phyloP scores from a whole-genome alignment of 2,329 filamentous ascomycete species.

The Penicillium sp. region DNA sequence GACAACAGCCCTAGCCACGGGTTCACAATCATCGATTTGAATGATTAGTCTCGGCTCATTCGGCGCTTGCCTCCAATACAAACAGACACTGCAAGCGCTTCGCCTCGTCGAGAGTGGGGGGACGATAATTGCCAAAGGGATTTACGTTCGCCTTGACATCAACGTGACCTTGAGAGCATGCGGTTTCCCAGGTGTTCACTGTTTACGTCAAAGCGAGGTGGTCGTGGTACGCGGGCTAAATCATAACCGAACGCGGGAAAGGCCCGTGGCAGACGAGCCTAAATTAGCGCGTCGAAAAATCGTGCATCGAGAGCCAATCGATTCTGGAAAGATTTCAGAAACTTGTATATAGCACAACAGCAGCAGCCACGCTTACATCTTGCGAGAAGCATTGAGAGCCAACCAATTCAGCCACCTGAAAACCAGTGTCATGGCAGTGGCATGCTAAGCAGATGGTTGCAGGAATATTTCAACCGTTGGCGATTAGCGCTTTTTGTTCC shows the following conservation, averaged over 20 bases:
- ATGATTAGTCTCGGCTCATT: neutral
- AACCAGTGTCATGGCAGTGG: constrained; percentile 22
- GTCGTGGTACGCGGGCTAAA: constrained; percentile 27
- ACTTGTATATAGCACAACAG: constrained; percentile 25
- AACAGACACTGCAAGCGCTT: constrained; percentile 5
- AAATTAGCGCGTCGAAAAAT: constrained; percentile 33
- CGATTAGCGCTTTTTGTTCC: constrained; percentile 20
- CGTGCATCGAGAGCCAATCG: constrained; percentile 37
- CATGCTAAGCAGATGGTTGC: constrained; percentile 56
- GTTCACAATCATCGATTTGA: neutral
- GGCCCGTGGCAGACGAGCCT: constrained; percentile 26
- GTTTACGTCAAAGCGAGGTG: constrained; percentile 1
- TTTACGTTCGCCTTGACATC: neutral
- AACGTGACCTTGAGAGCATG: constrained; percentile 37
- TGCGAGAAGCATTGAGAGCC: constrained; percentile 35
- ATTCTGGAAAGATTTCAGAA: constrained; percentile 26
- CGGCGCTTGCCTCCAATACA: constrained; percentile 1
- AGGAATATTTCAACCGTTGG: constrained; percentile 33
- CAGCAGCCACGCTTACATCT: constrained; percentile 36
- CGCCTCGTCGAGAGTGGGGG: constrained; percentile 9
- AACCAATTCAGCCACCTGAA: constrained; percentile 39
- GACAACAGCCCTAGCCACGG: constrained; percentile 19
- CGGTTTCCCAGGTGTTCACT: constrained; percentile 14
- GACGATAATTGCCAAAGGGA: neutral
- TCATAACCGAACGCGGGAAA: constrained; percentile 38